A percentile compares a stretch with the other conserved stretches of the same genome.
phyloP scores from a whole-genome alignment of 345 rosid genomes.

The Ailanthus altissimus region DNA sequence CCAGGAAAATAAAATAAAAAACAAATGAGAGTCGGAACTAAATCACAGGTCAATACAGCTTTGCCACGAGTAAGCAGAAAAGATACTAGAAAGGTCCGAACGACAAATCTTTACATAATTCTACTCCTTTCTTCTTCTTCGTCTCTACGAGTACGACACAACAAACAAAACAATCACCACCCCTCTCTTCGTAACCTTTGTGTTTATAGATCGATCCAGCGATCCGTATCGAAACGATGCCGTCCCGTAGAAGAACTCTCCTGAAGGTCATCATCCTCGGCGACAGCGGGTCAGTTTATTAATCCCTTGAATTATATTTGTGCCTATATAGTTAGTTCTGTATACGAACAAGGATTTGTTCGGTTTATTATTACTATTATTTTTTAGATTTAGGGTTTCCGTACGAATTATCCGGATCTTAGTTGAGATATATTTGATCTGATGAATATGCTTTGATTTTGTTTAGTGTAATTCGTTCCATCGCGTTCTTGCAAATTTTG shows the following conservation, averaged over 20 bases:
- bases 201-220: not conserved
- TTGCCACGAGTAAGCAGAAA: constrained; percentile 14
- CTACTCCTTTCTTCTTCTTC: not conserved
- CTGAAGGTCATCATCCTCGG: constrained; percentile 97
- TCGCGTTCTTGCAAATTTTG: not conserved
- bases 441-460: not conserved
- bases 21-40: not conserved
- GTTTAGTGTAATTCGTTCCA: not conserved
- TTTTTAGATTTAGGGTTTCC: constrained; percentile 6
- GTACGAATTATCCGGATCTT: constrained; percentile 15
- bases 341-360: not conserved
- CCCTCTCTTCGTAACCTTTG: constrained; percentile 11
- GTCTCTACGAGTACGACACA: not conserved
- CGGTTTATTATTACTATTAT: too few relatives aligned
- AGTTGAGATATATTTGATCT: constrained; percentile 1
- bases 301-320: not conserved
- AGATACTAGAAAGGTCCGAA: constrained; percentile 15
- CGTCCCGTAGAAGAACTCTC: constrained; percentile 88
- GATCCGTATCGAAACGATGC: constrained; percentile 47
- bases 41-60: constrained; percentile 34
- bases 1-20: not conserved
- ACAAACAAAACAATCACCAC: not conserved
- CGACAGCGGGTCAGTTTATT: constrained; percentile 76
- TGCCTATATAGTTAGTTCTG: not conserved
- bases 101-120: not conserved